These are phyloP conservation scores for Pisolithus thermaeus DNA, from an alignment of 1,284 basidiomycete species.

Conservation along the genomic window DNA sequence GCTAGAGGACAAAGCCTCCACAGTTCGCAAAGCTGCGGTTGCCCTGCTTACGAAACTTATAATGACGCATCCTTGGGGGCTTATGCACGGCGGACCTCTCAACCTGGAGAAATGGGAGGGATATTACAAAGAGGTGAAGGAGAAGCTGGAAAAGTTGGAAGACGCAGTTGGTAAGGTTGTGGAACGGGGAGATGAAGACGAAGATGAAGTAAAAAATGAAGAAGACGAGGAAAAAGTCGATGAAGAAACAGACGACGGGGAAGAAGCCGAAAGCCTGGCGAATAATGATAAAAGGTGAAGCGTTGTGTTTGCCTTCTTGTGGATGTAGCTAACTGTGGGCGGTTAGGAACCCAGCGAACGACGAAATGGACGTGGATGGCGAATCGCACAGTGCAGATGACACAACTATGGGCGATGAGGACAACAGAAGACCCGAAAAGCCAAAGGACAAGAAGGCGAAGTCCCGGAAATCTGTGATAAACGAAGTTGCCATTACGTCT, in stretches of 20 bases:
- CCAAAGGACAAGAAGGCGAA: conserved; percentile 41
- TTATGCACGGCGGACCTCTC: conserved; percentile 81
- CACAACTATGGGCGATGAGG: conserved; percentile 28
- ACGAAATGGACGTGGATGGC: conserved; percentile 50
- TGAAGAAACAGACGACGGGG: conserved; percentile 33
- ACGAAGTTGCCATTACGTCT: conserved; percentile 55
- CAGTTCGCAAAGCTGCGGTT: conserved; percentile 83
- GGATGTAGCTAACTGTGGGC: conserved; percentile 5
- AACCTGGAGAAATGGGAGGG: conserved; percentile 71
- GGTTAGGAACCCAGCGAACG: conserved; percentile 24
- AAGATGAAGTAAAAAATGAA: conserved; percentile 34
- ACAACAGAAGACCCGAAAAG: conserved; percentile 24
- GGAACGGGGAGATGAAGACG: conserved; percentile 36
- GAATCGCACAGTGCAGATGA: conserved; percentile 36
- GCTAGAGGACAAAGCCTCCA: conserved; percentile 87
- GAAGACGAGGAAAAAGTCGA: conserved; percentile 31
- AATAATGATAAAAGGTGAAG: conserved; percentile 27
- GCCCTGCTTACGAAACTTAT: conserved; percentile 76
- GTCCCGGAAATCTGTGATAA: conserved; percentile 64
- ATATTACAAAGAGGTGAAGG: conserved; percentile 61
- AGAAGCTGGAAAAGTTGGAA: conserved; percentile 57
- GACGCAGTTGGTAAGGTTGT: conserved; percentile 51
- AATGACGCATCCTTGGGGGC: conserved; percentile 85
- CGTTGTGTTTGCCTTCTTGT: not conserved
- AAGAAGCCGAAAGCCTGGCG: conserved; percentile 32